A percentile compares a stretch with the other conserved stretches of the same genome.
These are phyloP conservation scores for Chaetomiaceae sp. DNA, from an alignment of 2,329 filamentous ascomycete species.

Conservation along the genomic window DNA sequence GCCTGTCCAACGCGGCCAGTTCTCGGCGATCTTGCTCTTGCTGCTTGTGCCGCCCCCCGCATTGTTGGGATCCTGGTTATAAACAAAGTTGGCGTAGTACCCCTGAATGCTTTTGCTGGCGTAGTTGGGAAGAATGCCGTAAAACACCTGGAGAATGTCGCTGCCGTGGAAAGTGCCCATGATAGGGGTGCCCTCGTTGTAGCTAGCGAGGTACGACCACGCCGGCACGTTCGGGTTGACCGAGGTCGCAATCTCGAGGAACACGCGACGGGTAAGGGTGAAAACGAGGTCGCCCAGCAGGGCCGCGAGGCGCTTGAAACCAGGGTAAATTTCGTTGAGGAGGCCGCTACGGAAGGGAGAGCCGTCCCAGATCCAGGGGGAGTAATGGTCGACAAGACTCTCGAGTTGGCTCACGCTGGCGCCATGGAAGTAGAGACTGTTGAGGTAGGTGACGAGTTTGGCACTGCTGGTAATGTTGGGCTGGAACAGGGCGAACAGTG, in stretches of 20 bases:
- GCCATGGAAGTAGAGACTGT: conserved; percentile 53
- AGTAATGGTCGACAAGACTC: conserved; percentile 59
- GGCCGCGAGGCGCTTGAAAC: conserved; percentile 72
- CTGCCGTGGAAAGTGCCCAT: conserved; percentile 72
- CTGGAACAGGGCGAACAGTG: conserved; percentile 67
- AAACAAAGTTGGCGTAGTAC: conserved; percentile 70
- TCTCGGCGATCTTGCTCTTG: conserved; percentile 37
- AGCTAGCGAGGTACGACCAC: conserved; percentile 74
- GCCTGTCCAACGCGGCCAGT: conserved; percentile 41
- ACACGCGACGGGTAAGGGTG: conserved; percentile 63
- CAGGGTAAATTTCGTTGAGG: conserved; percentile 68
- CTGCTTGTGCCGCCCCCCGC: conserved; percentile 26
- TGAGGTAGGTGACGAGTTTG: conserved; percentile 59
- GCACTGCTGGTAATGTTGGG: conserved; percentile 59
- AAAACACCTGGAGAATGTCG: conserved; percentile 67
- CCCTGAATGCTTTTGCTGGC: conserved; percentile 56
- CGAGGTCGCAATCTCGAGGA: conserved; percentile 47
- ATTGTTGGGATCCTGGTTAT: conserved; percentile 65
- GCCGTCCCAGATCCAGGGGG: conserved; percentile 51
- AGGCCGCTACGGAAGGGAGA: conserved; percentile 67
- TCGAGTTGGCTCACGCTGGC: conserved; percentile 49
- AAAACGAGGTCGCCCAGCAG: conserved; percentile 73
- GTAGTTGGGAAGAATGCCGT: conserved; percentile 58
- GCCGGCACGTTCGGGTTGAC: conserved; percentile 55
- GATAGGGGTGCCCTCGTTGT: conserved; percentile 65